Conservation (phyloP, 2,329 filamentous ascomycete genomes). For the Drechmeria coniospora region DNA sequence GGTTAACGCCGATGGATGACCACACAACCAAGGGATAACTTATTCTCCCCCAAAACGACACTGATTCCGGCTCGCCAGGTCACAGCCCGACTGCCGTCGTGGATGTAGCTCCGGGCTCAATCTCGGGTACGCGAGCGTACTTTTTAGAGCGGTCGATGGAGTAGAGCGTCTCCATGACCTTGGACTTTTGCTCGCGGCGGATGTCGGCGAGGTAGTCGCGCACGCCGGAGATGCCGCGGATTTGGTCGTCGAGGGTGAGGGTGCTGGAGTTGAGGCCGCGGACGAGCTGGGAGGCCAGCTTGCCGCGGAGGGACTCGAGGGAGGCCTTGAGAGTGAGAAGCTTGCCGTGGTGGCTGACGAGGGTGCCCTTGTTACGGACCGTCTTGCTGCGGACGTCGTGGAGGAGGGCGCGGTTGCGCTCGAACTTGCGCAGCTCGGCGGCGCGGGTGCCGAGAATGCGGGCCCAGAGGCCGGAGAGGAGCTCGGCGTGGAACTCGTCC, state of each 20-base stretch:
- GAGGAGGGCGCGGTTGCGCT: constrained; percentile 73
- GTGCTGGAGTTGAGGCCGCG: constrained; percentile 52
- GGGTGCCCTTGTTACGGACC: constrained; percentile 70
- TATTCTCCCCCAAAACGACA: too few relatives aligned
- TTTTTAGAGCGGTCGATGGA: constrained; percentile 6
- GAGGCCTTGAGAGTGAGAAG: constrained; percentile 74
- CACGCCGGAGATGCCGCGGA: constrained; percentile 65
- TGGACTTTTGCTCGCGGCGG: constrained; percentile 65
- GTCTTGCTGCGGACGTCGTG: constrained; percentile 68
- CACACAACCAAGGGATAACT: too few relatives aligned
- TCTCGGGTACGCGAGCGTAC: constrained; percentile 6
- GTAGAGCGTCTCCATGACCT: constrained; percentile 59
- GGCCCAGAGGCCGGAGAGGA: constrained; percentile 75
- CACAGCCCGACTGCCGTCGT: too few relatives aligned
- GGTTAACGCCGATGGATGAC: too few relatives aligned
- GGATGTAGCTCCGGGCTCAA: constrained; percentile 14
- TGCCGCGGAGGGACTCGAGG: constrained; percentile 68
- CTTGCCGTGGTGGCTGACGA: constrained; percentile 75
- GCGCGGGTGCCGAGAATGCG: constrained; percentile 66
- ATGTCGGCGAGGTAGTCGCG: constrained; percentile 63
- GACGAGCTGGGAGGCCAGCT: constrained; percentile 73
- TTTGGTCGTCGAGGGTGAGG: constrained; percentile 70
- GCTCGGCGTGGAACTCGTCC: constrained; percentile 64
- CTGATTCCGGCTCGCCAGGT: too few relatives aligned
- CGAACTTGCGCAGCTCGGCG: constrained; percentile 68